These are phyloP conservation scores for Aspergillus sp. DNA, from an alignment of 2,329 filamentous ascomycete genomes.

Conservation along the genomic window DNA sequence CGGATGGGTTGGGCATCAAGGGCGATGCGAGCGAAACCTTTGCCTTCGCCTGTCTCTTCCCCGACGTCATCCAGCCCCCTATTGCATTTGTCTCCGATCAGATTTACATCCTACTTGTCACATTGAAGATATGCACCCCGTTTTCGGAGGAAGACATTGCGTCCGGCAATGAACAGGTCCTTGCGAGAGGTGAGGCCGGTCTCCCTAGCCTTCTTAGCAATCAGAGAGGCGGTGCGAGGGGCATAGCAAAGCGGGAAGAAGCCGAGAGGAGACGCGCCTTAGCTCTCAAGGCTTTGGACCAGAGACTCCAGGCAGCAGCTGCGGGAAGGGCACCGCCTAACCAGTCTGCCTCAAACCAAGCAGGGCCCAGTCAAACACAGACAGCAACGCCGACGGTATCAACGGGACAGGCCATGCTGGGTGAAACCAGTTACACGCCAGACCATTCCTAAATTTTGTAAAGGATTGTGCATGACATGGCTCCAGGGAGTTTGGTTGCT, in stretches of 20 bases:
- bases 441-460: conserved; percentile 49
- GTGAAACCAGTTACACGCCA: conserved; percentile 69
- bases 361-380: conserved; percentile 37
- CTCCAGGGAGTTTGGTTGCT: conserved; percentile 17
- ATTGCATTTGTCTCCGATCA: conserved; percentile 71
- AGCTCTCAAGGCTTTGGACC: conserved; percentile 87
- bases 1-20: conserved; percentile 60
- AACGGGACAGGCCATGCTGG: conserved; percentile 60
- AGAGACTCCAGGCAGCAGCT: conserved; percentile 83
- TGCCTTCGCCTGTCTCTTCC: conserved; percentile 94
- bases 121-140: conserved; percentile 75
- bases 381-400: conserved; percentile 56
- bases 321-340: conserved; percentile 49
- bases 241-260: conserved; percentile 75
- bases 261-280: conserved; percentile 86
- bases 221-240: conserved; percentile 44
- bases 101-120: conserved; percentile 72
- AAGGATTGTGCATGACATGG: conserved; percentile 1
- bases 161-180: conserved; percentile 69
- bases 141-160: conserved; percentile 81
- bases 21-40: conserved; percentile 97
- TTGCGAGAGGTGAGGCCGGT: conserved; percentile 61
- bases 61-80: conserved; percentile 74
- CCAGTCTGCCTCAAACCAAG: conserved; percentile 32
- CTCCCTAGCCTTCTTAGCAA: conserved; percentile 59